Evolutionary conservation across 805 yeast genomes (phyloP), one percentile per base, ranked within the genome.

Genomic region (Candida pini): DNA sequence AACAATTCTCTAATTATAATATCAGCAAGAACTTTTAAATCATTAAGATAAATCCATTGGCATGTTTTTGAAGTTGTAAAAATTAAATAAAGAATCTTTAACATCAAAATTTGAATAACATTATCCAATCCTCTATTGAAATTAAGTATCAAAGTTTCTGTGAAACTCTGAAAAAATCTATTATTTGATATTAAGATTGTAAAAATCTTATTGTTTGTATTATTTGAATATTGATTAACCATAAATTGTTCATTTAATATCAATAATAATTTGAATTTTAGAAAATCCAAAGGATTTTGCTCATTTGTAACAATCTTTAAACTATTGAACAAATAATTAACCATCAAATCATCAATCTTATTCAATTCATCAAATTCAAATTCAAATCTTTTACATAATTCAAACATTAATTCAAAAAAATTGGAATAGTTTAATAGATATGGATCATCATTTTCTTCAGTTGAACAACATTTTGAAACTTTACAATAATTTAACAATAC

Each of bases 221-320:
- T 34, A 5, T 37, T 25, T 5, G 50, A 68, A 48, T 45, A 69
- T 56, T 45, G 65, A 41, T 74, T 62, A 26, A 86, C 81, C 80
- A 89, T 76, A 57, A 76, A 89, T 58, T 89, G 96, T 54, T 89
- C 96, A 58, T 89, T 89, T 18, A 89, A 63, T 1, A 87, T 78
- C 26, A 89, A 62, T 9, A 89, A 56, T 12, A 85, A 62, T 48
- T 78, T 79, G 62, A 88, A 78, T 41, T 81, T 78, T 26, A 84
- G 73, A 41, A 75, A 76, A 50, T 78, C 81, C 42, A 67, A 68
- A 31, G 76, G 70, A 51, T 81, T 80, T 29, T 70, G 74, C 8
- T 69, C 69, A 15, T 58, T 56, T 21, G 66, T 63, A 2, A 65
- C 56, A 18, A 56, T 47, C 30, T 66, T 54, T 15, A 81, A 52